Evolutionary conservation across 495 filamentous ascomycete species (phyloP).

Genomic region (Lindgomyces ingoldianus): DNA sequence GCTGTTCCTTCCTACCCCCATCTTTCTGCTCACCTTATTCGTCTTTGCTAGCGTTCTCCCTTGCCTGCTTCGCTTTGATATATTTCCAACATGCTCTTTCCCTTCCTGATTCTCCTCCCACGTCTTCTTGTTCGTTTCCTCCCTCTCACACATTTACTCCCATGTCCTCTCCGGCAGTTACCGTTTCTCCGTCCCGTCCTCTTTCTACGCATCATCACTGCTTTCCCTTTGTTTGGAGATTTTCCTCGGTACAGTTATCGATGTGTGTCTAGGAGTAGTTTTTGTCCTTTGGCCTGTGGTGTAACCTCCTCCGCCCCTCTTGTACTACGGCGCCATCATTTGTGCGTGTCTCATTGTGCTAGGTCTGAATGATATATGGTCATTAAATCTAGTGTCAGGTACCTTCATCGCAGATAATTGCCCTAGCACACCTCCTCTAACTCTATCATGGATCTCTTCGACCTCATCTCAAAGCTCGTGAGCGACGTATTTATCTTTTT

Average conservation of each 20-base stretch:
- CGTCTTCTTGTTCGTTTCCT: constrained; percentile 47
- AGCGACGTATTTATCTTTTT: constrained; percentile 53
- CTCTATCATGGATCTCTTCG: constrained; percentile 50
- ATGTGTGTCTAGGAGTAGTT: constrained; percentile 49
- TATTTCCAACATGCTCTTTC: constrained; percentile 15
- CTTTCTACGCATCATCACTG: constrained; percentile 48
- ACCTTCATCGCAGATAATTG: constrained; percentile 57
- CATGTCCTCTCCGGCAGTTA: constrained; percentile 55
- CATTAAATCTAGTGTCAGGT: neutral
- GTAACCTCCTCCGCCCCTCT: constrained; percentile 54
- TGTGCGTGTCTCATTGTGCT: constrained; percentile 44
- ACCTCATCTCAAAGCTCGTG: constrained; percentile 52
- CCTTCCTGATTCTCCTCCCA: constrained; percentile 27
- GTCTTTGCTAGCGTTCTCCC: constrained; percentile 19
- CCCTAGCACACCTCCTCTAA: constrained; percentile 53
- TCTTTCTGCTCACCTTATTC: too few species aligned
- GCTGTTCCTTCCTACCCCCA: constrained; percentile 9
- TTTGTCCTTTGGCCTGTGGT: constrained; percentile 50
- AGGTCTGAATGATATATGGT: neutral
- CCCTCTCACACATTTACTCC: constrained; percentile 51
- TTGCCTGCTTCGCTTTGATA: constrained; percentile 3
- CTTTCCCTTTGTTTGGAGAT: constrained; percentile 58
- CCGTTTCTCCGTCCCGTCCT: constrained; percentile 50
- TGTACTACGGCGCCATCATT: constrained; percentile 56
- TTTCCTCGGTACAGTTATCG: constrained; percentile 50